phyloP scores from a whole-genome alignment of 2,329 filamentous ascomycete species.

The Ophiostoma populinum region DNA sequence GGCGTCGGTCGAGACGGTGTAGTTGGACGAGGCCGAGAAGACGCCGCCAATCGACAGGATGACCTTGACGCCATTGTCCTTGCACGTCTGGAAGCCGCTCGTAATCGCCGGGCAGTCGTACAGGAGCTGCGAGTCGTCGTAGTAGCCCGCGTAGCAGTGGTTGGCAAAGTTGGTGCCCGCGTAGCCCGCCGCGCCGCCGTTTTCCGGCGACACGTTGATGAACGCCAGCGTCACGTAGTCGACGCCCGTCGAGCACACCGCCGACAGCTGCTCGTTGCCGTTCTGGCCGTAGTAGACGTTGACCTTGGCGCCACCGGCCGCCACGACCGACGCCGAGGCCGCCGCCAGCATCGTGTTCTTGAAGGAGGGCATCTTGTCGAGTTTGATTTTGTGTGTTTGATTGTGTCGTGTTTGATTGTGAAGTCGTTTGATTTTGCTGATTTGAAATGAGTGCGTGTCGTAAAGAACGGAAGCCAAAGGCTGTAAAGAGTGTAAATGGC shows the following conservation, averaged over 20 bases:
- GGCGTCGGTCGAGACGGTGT: slow-evolving; percentile 16
- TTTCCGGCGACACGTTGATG: slow-evolving; percentile 22
- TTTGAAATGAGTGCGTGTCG: background rate
- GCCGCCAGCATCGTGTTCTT: slow-evolving; percentile 15
- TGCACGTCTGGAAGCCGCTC: slow-evolving; percentile 28
- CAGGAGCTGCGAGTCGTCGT: slow-evolving; percentile 18
- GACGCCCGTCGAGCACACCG: slow-evolving; percentile 19
- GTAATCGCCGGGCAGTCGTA: slow-evolving; percentile 18
- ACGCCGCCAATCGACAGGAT: slow-evolving; percentile 46
- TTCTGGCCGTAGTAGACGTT: slow-evolving; percentile 20
- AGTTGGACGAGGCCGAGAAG: slow-evolving; percentile 16
- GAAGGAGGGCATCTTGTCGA: slow-evolving; percentile 10
- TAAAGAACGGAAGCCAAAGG: background rate
- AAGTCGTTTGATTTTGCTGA: background rate
- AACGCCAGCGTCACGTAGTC: slow-evolving; percentile 25
- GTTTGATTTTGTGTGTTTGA: background rate
- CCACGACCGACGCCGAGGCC: slow-evolving; percentile 13
- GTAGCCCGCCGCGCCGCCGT: slow-evolving; percentile 17
- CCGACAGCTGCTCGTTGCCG: slow-evolving; percentile 13
- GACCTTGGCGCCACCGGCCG: slow-evolving; percentile 12
- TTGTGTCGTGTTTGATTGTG: background rate
- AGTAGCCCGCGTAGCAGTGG: slow-evolving; percentile 20
- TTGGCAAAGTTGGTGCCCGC: slow-evolving; percentile 22
- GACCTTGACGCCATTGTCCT: slow-evolving; percentile 41
- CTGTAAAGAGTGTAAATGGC: slow-evolving; percentile 6